These are phyloP conservation scores for Penicillium ucsense DNA, from an alignment of 495 filamentous ascomycete species.

Conservation along the genomic window DNA sequence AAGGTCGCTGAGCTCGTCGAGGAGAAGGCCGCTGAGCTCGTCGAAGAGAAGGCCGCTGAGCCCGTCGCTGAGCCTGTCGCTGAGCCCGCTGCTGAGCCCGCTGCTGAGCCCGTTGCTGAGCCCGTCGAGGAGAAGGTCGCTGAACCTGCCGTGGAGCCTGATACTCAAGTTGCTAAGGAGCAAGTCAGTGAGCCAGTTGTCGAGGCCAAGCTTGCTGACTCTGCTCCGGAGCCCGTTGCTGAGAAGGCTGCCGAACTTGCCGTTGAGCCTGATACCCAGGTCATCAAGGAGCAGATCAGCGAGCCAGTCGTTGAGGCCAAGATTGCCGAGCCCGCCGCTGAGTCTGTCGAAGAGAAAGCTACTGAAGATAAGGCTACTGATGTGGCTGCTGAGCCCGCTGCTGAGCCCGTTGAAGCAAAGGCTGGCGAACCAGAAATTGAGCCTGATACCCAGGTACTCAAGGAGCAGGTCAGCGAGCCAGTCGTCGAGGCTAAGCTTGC, in stretches of 20 bases:
- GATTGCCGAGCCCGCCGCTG: background rate
- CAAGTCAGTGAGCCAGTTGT: background rate
- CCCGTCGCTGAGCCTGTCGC: background rate
- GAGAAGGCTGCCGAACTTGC: background rate
- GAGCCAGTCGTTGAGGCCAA: background rate
- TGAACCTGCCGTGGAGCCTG: background rate
- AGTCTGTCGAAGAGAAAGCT: conserved; percentile 1
- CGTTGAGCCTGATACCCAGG: background rate
- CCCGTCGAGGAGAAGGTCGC: background rate
- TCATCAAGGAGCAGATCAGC: background rate
- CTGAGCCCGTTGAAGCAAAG: background rate
- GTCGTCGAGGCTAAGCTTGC: conserved; percentile 1
- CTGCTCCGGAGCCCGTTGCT: background rate
- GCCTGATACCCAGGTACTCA: background rate
- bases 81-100: background rate
- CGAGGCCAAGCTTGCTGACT: background rate
- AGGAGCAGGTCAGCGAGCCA: too few species aligned
- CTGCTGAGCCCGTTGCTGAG: background rate
- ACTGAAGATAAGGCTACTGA: background rate
- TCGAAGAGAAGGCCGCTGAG: background rate
- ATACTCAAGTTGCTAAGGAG: background rate
- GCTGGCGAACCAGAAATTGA: background rate
- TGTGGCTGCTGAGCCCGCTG: background rate
- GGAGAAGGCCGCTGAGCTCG: background rate
- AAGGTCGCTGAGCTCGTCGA: background rate